These are phyloP conservation scores for Pseudopyrenochaeta lycopersici DNA, from an alignment of 2,329 filamentous ascomycete genomes.

Conservation along the genomic window DNA sequence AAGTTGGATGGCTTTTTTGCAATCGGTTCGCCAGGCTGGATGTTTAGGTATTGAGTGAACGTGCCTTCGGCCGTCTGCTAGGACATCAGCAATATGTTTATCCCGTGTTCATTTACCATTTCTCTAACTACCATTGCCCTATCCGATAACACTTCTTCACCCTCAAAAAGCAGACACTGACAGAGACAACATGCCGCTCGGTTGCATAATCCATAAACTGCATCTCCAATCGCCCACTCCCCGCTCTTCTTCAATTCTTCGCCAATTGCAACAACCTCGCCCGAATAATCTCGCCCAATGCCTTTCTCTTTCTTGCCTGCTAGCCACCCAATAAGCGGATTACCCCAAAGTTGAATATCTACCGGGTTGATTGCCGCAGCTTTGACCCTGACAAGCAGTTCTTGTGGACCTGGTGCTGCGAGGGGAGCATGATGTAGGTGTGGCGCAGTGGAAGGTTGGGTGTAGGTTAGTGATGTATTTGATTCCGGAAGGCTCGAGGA, in stretches of 20 bases:
- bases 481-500: conserved; percentile 23
- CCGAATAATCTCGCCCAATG: conserved; percentile 58
- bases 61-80: conserved; percentile 35
- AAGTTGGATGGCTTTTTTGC: conserved; percentile 32
- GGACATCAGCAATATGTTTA: not conserved
- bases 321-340: conserved; percentile 38
- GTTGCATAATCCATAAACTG: conserved; percentile 36
- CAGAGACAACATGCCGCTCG: conserved; percentile 14
- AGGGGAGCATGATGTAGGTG: conserved; percentile 31
- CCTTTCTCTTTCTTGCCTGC: conserved; percentile 42
- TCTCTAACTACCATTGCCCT: too few relatives aligned
- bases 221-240: conserved; percentile 33
- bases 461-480: conserved; percentile 39
- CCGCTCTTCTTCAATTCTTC: conserved; percentile 13
- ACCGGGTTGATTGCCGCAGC: conserved; percentile 59
- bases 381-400: conserved; percentile 52
- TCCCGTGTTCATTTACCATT: too few relatives aligned
- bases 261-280: conserved; percentile 49
- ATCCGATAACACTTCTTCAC: not conserved
- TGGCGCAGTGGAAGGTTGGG: conserved; percentile 29
- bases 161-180: not conserved
- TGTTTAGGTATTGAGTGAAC: conserved; percentile 34
- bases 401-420: conserved; percentile 16
- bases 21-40: conserved; percentile 31
- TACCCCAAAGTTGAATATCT: conserved; percentile 49